Conservation (phyloP, 2,329 filamentous ascomycete species). For the Neophaeococcomyces aloes region DNA sequence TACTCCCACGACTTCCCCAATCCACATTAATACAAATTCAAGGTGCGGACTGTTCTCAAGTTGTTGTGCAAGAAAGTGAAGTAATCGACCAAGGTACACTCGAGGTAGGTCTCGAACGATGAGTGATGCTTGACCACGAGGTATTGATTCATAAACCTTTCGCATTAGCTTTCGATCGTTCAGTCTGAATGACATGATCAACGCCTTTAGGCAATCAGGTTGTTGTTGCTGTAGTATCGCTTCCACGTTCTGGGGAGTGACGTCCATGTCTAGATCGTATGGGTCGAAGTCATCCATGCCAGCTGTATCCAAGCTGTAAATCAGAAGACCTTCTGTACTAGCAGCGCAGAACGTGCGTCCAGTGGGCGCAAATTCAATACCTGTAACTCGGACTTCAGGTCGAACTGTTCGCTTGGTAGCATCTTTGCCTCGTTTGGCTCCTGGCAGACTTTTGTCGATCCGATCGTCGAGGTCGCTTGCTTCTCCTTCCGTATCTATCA, state of each 20-base stretch:
- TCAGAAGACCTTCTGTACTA: slow-evolving; percentile 82
- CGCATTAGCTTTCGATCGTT: slow-evolving; percentile 76
- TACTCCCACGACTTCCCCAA: slow-evolving; percentile 66
- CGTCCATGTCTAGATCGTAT: slow-evolving; percentile 87
- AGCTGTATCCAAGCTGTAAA: slow-evolving; percentile 80
- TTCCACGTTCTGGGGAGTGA: slow-evolving; percentile 79
- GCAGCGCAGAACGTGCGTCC: slow-evolving; percentile 88
- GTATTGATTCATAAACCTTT: slow-evolving; percentile 74
- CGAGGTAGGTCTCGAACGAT: slow-evolving; percentile 69
- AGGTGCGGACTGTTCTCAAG: slow-evolving; percentile 86
- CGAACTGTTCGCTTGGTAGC: slow-evolving; percentile 64
- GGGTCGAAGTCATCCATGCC: slow-evolving; percentile 69
- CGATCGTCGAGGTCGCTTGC: slow-evolving; percentile 81
- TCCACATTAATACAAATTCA: slow-evolving; percentile 90
- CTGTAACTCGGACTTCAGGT: slow-evolving; percentile 74
- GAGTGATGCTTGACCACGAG: slow-evolving; percentile 61
- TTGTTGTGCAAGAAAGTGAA: slow-evolving; percentile 79
- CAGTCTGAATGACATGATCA: slow-evolving; percentile 94
- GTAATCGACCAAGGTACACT: slow-evolving; percentile 73
- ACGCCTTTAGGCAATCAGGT: slow-evolving; percentile 75
- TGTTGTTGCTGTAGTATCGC: slow-evolving; percentile 63
- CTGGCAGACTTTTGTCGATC: slow-evolving; percentile 67
- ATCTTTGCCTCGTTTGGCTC: slow-evolving; percentile 72
- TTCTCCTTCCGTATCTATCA: slow-evolving; percentile 83
- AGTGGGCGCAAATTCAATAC: slow-evolving; percentile 77